phyloP scores from a whole-genome alignment of 495 filamentous ascomycete genomes.

The Alectoria sarmentosa region DNA sequence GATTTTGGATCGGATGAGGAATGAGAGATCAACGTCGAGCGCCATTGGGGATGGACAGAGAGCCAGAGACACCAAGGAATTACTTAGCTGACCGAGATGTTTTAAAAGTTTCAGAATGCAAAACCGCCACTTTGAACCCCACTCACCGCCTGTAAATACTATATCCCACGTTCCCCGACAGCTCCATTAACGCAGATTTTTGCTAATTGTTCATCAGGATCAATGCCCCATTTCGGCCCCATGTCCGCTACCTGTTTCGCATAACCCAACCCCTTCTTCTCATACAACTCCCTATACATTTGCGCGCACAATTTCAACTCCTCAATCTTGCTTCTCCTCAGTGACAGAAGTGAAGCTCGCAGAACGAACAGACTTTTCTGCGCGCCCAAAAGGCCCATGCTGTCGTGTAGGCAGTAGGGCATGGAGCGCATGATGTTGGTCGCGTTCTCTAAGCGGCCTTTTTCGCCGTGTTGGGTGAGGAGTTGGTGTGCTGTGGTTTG shows the following conservation, averaged over 20 bases:
- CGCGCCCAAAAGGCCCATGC: background rate
- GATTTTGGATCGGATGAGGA: too few relatives aligned
- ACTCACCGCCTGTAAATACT: too few relatives aligned
- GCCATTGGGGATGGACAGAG: too few relatives aligned
- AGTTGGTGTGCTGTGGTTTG: background rate
- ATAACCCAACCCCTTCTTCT: background rate
- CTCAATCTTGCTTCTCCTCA: background rate
- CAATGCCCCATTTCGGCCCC: background rate
- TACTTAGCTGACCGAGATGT: too few relatives aligned
- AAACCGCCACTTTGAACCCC: too few relatives aligned
- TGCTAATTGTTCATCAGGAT: too few relatives aligned
- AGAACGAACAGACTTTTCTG: background rate
- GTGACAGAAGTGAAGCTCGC: background rate
- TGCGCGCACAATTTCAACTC: background rate
- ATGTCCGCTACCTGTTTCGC: background rate
- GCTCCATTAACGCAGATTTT: too few relatives aligned
- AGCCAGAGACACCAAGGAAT: too few relatives aligned
- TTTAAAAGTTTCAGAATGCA: too few relatives aligned
- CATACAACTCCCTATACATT: background rate
- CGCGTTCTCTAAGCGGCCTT: background rate
- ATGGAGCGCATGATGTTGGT: background rate
- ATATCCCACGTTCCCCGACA: background rate
- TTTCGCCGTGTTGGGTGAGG: background rate
- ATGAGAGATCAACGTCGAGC: too few relatives aligned
- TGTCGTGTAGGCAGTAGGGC: slow-evolving; percentile 2